Evolutionary conservation across 371 early-diverging fungal species (phyloP).

Genomic region (Dentiscutata heterogama): DNA sequence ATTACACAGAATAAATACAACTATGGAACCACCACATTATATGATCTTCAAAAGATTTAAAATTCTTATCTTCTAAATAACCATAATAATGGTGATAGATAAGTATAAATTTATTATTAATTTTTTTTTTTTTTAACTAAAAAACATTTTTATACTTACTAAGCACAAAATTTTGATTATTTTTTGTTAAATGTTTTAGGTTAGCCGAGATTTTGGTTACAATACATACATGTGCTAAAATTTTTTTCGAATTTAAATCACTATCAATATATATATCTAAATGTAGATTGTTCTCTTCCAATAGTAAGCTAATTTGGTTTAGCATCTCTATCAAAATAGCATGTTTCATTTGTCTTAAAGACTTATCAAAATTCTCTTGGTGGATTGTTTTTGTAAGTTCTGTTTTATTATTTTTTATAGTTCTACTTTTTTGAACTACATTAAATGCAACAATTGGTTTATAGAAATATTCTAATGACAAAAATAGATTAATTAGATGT

Average conservation of each 20-base stretch:
- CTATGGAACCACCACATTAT: no score
- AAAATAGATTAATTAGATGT: no score
- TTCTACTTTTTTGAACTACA: neutral
- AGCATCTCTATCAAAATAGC: conserved; percentile 6
- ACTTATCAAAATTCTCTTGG: conserved; percentile 12
- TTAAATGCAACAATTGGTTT: conserved; percentile 12
- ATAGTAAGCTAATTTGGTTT: neutral
- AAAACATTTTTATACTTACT: no score
- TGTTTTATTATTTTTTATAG: neutral
- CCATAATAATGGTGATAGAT: no score
- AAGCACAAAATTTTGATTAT: neutral
- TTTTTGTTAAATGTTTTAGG: conserved; percentile 26
- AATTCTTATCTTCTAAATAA: no score
- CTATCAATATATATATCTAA: conserved; percentile 25
- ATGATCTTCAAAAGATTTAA: no score
- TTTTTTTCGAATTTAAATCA: conserved; percentile 23
- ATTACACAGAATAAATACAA: no score
- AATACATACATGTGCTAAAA: neutral
- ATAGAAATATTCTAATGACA: neutral
- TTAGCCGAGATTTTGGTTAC: neutral
- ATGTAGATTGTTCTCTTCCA: neutral
- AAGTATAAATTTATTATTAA: no score
- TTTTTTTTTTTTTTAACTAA: no score
- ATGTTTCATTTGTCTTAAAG: neutral
- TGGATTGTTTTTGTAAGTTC: neutral